phyloP scores from a whole-genome alignment of 257 asterid genomes.

The Forsythia viridissima region DNA sequence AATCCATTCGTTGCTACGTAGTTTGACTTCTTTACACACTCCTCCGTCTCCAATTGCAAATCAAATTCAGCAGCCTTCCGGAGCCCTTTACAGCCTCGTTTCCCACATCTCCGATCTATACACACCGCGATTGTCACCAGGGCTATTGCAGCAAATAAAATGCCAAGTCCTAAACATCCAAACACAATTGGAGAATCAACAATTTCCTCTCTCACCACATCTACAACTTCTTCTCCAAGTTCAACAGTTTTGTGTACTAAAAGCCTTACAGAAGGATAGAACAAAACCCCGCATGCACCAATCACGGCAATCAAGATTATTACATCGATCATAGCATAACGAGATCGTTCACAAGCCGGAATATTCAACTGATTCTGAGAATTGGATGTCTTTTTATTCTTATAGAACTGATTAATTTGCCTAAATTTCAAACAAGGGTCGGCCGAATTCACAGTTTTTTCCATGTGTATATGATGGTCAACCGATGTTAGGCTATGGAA shows the following conservation, averaged over 20 bases:
- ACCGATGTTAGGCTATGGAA: conserved; percentile 38
- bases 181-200: conserved; percentile 71
- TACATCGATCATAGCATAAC: conserved; percentile 70
- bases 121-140: conserved; percentile 54
- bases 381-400: conserved; percentile 30
- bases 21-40: conserved; percentile 52
- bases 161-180: conserved; percentile 74
- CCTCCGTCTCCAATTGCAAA: conserved; percentile 82
- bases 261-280: conserved; percentile 58
- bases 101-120: conserved; percentile 66
- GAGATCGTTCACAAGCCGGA: conserved; percentile 59
- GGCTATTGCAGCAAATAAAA: conserved; percentile 57
- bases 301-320: conserved; percentile 72
- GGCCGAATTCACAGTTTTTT: conserved; percentile 41
- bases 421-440: conserved; percentile 39
- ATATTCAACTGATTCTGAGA: conserved; percentile 37
- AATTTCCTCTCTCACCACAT: conserved; percentile 67
- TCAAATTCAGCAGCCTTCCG: conserved; percentile 85
- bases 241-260: conserved; percentile 41
- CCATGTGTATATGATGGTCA: conserved; percentile 41
- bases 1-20: conserved; percentile 32
- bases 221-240: conserved; percentile 46
- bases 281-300: conserved; percentile 59
- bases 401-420: conserved; percentile 44
- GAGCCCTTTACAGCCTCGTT: conserved; percentile 72